phyloP scores from a whole-genome alignment of 176 grass and related monocot species.

The Oryza brachyantha region DNA sequence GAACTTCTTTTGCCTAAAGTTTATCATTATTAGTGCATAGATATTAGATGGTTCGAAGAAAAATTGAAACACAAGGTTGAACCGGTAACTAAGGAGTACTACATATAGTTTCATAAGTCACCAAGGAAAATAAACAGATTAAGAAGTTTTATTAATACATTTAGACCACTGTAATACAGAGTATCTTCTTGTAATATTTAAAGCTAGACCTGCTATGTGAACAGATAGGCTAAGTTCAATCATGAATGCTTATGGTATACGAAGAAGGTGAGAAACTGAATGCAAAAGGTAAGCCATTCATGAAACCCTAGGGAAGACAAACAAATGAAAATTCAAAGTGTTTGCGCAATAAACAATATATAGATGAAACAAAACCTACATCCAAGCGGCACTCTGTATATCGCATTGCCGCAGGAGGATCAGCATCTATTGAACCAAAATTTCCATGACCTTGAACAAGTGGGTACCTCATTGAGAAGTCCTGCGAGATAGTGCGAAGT shows the following conservation, averaged over 20 bases:
- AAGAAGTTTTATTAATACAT: not conserved
- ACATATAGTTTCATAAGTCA: not conserved
- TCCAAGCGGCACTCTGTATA: constrained; percentile 98
- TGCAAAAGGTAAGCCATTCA: not conserved
- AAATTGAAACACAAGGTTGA: not conserved
- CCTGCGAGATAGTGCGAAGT: constrained; percentile 50
- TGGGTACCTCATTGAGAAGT: constrained; percentile 87
- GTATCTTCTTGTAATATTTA: not conserved
- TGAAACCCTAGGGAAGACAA: not conserved
- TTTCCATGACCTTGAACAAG: constrained; percentile 97
- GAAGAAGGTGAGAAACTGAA: not conserved
- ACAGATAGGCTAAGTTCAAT: not conserved
- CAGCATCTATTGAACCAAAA: constrained; percentile 95
- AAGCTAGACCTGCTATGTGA: not conserved
- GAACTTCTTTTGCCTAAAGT: not conserved
- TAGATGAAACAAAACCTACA: constrained; percentile 55
- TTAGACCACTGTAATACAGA: not conserved
- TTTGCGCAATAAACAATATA: constrained; percentile 27
- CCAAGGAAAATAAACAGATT: not conserved
- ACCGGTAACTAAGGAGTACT: not conserved
- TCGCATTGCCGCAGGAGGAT: constrained; percentile 96
- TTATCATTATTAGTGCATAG: not conserved
- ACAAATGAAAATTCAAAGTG: not conserved
- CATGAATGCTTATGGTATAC: not conserved
- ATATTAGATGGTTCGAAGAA: constrained; percentile 6